phyloP scores from a whole-genome alignment of 2,329 filamentous ascomycete species.

The Xylaria arbuscula region DNA sequence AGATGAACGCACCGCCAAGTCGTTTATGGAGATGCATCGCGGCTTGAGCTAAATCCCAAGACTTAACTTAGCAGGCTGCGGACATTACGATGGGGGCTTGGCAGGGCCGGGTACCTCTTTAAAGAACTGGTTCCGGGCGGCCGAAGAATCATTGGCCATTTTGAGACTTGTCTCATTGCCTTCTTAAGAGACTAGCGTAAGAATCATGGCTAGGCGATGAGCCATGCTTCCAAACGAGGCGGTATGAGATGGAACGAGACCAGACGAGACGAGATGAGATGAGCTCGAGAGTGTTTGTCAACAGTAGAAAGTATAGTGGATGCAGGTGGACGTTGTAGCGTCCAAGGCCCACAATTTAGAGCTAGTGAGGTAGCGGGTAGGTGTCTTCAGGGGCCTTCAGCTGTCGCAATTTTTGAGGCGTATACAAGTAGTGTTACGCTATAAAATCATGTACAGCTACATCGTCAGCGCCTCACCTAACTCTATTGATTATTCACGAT shows the following conservation, averaged over 20 bases:
- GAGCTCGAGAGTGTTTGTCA: neutral
- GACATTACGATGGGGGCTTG: conserved; percentile 11
- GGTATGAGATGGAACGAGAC: neutral
- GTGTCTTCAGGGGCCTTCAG: neutral
- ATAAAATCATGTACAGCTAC: neutral
- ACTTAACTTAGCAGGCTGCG: conserved; percentile 30
- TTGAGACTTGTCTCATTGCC: conserved; percentile 34
- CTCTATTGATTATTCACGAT: too few species aligned
- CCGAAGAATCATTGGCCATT: conserved; percentile 44
- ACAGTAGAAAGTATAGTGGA: neutral
- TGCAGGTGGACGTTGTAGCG: neutral
- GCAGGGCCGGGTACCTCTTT: conserved; percentile 44
- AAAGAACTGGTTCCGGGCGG: conserved; percentile 49
- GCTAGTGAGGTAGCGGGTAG: neutral
- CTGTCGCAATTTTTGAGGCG: neutral
- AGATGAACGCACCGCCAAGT: conserved; percentile 63
- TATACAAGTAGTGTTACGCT: neutral
- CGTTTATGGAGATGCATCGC: conserved; percentile 69
- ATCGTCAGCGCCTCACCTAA: neutral
- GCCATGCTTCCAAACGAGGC: conserved; percentile 1
- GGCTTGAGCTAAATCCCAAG: conserved; percentile 66
- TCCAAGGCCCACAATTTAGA: conserved; percentile 20
- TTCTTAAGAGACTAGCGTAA: neutral
- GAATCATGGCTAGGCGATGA: neutral
- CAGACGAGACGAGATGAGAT: neutral